Evolutionary conservation across 768 basidiomycete species (phyloP).

Genomic region (Phlegmacium glaucopus): DNA sequence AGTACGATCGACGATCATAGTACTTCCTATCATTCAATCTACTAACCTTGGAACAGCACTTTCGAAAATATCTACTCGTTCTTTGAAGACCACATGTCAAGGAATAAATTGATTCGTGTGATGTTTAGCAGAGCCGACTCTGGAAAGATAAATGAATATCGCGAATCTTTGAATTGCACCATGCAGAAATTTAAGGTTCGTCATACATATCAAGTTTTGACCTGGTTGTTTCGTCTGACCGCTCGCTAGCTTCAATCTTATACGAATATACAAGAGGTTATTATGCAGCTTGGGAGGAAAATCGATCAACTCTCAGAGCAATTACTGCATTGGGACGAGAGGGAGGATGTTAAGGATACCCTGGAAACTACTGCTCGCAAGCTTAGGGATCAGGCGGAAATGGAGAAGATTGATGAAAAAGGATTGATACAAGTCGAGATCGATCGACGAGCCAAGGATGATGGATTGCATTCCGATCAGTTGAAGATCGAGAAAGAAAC

Average conservation of each 20-base stretch:
- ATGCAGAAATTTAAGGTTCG: background rate
- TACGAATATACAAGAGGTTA: background rate
- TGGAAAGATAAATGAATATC: constrained; percentile 1
- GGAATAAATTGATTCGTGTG: background rate
- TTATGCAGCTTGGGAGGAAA: background rate
- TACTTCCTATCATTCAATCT: background rate
- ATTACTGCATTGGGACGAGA: background rate
- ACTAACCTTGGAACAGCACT: background rate
- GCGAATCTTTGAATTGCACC: background rate
- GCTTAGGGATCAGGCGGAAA: background rate
- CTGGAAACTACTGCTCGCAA: background rate
- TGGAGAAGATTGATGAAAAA: background rate
- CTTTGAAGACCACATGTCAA: background rate
- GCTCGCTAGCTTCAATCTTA: background rate
- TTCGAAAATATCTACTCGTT: background rate
- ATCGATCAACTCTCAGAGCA: background rate
- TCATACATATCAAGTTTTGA: too few relatives aligned
- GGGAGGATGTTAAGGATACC: background rate
- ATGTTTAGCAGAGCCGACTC: constrained; percentile 1
- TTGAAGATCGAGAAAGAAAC: too few relatives aligned
- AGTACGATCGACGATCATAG: background rate
- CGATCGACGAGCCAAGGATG: too few relatives aligned
- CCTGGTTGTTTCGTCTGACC: background rate
- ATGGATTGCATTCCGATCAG: too few relatives aligned
- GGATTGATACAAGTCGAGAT: too few relatives aligned